These are phyloP conservation scores for Pichia kudriavzevii DNA, from an alignment of 1,139 yeast species.

Conservation along the genomic window DNA sequence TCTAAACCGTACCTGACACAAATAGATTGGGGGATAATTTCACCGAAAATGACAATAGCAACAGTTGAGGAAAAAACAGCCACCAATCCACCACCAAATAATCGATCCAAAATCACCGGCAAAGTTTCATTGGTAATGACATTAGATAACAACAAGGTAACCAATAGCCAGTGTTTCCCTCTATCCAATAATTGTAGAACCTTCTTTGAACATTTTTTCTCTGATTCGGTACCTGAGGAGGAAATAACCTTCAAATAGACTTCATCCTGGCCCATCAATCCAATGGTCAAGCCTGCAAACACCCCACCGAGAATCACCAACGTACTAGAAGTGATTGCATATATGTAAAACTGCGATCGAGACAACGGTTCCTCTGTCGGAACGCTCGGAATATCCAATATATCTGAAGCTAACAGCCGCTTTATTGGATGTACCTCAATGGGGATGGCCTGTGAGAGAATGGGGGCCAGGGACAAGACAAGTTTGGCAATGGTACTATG, in stretches of 20 bases:
- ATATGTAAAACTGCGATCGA: conserved; percentile 40
- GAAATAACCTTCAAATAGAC: conserved; percentile 73
- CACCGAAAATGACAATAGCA: conserved; percentile 90
- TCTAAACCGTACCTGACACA: conserved; percentile 90
- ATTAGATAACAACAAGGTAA: conserved; percentile 74
- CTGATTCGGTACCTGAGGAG: conserved; percentile 47
- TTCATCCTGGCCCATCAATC: conserved; percentile 97
- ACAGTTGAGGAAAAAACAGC: conserved; percentile 92
- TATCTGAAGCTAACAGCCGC: conserved; percentile 3
- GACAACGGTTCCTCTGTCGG: conserved; percentile 19
- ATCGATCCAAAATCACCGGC: conserved; percentile 87
- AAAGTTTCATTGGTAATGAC: conserved; percentile 93
- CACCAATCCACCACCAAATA: conserved; percentile 96
- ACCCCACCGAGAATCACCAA: conserved; percentile 89
- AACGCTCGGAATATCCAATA: conserved; percentile 5
- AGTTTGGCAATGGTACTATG: conserved; percentile 7
- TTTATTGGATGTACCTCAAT: conserved; percentile 11
- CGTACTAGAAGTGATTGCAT: conserved; percentile 51
- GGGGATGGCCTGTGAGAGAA: conserved; percentile 12
- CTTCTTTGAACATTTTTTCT: conserved; percentile 62
- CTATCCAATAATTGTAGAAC: conserved; percentile 66
- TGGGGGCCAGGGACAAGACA: conserved; percentile 8
- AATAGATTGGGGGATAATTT: conserved; percentile 88
- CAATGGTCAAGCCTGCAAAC: conserved; percentile 91
- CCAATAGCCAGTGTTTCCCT: conserved; percentile 98